These are phyloP conservation scores for Lactarius trivialis DNA, from an alignment of 768 basidiomycete genomes.

Conservation along the genomic window DNA sequence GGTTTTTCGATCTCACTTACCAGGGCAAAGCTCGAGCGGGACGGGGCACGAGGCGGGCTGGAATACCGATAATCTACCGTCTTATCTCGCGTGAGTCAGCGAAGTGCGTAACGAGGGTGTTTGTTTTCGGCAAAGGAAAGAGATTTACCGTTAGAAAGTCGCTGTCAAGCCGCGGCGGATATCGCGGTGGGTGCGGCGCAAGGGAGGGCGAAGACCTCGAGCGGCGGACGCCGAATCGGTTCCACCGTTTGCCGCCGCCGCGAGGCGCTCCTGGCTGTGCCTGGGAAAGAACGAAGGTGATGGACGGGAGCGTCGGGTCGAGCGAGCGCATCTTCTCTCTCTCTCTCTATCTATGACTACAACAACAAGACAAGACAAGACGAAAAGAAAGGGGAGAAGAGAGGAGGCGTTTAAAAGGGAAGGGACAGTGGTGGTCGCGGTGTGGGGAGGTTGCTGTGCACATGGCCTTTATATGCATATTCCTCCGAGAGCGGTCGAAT, in stretches of 20 bases:
- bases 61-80: constrained; percentile 21
- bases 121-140: neutral
- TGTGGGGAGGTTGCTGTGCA: neutral
- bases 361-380: neutral
- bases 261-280: neutral
- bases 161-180: constrained; percentile 20
- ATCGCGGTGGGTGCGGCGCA: constrained; percentile 18
- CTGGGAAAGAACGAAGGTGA: constrained; percentile 20
- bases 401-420: neutral
- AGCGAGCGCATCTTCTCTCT: constrained; percentile 16
- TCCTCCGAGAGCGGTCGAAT: neutral
- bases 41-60: constrained; percentile 10
- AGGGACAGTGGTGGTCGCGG: neutral
- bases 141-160: constrained; percentile 19
- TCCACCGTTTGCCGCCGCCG: neutral
- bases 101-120: no score
- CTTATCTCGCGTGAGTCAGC: constrained; percentile 11
- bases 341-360: neutral
- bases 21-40: constrained; percentile 23
- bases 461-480: neutral
- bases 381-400: neutral
- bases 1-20: constrained; percentile 2
- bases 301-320: constrained; percentile 22
- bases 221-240: constrained; percentile 3
- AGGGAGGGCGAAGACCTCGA: constrained; percentile 14